phyloP scores from a whole-genome alignment of 805 yeast genomes.

The Wickerhamomyces hampshirensis region DNA sequence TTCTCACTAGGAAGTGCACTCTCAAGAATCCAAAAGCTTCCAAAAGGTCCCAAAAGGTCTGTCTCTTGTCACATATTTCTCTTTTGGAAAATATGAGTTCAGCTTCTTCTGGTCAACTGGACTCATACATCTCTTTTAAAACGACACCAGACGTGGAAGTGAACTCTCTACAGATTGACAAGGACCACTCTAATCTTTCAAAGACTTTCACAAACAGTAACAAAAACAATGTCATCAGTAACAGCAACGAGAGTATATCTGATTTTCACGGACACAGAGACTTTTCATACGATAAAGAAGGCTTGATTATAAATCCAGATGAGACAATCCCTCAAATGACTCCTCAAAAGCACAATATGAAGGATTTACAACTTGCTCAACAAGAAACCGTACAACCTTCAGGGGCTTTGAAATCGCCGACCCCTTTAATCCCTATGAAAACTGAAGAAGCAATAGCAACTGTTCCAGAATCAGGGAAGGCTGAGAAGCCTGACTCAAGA shows the following conservation, averaged over 20 bases:
- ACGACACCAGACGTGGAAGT: conserved; percentile 14
- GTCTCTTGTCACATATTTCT: background rate
- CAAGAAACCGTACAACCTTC: no score
- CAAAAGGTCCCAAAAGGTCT: background rate
- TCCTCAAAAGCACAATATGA: conserved; percentile 1
- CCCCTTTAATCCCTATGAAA: conserved; percentile 1
- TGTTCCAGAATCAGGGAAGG: conserved; percentile 12
- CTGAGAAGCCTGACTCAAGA: conserved; percentile 5
- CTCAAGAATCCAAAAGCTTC: no score
- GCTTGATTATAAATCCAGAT: conserved; percentile 12
- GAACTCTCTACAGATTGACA: conserved; percentile 16
- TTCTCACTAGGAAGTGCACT: no score
- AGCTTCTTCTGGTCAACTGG: conserved; percentile 16
- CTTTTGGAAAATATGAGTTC: conserved; percentile 10
- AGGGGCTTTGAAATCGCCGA: conserved; percentile 1
- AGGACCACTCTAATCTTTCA: conserved; percentile 4
- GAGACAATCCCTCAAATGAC: conserved; percentile 15
- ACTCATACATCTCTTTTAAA: conserved; percentile 10
- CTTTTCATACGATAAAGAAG: no score
- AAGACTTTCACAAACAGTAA: conserved; percentile 1
- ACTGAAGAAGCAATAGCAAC: conserved; percentile 14
- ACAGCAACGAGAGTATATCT: no score
- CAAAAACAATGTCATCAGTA: background rate
- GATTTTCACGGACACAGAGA: no score
- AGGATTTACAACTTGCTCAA: background rate